These are phyloP conservation scores for Ananas comosus DNA, from an alignment of 176 grass and related monocot genomes.

Conservation along the genomic window DNA sequence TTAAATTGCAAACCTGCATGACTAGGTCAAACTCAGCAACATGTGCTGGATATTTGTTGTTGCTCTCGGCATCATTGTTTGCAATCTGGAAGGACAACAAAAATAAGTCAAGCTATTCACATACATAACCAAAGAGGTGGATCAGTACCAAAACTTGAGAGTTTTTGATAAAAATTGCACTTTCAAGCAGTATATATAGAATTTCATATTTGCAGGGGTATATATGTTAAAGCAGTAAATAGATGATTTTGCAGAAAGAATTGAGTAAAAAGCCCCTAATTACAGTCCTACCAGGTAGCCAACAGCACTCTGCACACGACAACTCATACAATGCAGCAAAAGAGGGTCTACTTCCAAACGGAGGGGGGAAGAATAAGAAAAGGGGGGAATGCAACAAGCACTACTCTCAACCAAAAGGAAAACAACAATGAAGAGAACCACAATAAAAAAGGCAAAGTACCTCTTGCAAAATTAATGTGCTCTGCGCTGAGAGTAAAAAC, in stretches of 20 bases:
- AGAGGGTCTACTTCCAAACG: too few relatives aligned
- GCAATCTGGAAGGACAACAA: constrained; percentile 24
- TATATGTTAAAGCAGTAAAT: neutral
- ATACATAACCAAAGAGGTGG: too few relatives aligned
- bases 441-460: constrained; percentile 28
- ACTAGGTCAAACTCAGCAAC: constrained; percentile 92
- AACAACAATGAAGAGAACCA: neutral
- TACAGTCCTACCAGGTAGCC: neutral
- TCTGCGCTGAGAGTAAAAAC: constrained; percentile 73
- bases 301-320: neutral
- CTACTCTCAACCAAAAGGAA: constrained; percentile 12
- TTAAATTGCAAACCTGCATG: constrained; percentile 75
- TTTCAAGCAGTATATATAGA: too few relatives aligned
- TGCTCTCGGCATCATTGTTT: constrained; percentile 43
- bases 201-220: neutral
- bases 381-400: neutral
- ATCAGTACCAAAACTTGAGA: too few relatives aligned
- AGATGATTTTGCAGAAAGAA: too few relatives aligned
- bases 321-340: neutral
- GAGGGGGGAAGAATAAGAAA: too few relatives aligned
- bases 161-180: too few relatives aligned
- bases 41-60: constrained; percentile 45
- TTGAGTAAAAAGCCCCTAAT: neutral
- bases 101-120: neutral
- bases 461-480: constrained; percentile 49